phyloP scores from a whole-genome alignment of 345 rosid species.

The Euphorbia pulcherrima region DNA sequence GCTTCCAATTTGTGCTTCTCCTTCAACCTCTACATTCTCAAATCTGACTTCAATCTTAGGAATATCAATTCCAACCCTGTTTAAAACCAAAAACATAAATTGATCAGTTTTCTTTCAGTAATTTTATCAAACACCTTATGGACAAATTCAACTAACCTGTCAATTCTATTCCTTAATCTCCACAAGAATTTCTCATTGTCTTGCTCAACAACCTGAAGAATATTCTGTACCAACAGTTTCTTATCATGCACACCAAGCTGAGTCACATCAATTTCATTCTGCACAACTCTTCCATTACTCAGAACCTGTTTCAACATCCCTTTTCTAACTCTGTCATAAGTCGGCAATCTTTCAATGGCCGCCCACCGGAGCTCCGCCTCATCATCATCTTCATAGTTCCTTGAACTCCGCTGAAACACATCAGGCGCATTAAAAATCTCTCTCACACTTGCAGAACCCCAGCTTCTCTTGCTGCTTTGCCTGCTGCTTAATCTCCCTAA shows the following conservation, averaged over 20 bases:
- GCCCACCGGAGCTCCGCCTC: constrained; percentile 93
- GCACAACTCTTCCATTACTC: constrained; percentile 49
- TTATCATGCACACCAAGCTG: constrained; percentile 54
- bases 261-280: constrained; percentile 54
- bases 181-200: constrained; percentile 69
- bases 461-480: constrained; percentile 4
- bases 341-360: constrained; percentile 83
- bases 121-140: neutral
- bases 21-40: constrained; percentile 54
- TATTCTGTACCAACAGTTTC: constrained; percentile 57
- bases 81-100: neutral
- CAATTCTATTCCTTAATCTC: constrained; percentile 58
- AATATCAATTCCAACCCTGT: constrained; percentile 76
- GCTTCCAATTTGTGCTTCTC: constrained; percentile 73
- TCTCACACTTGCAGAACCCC: constrained; percentile 5
- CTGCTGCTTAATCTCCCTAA: constrained; percentile 3
- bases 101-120: neutral
- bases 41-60: constrained; percentile 78
- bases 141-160: constrained; percentile 37
- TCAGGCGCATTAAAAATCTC: constrained; percentile 1
- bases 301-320: constrained; percentile 57
- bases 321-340: constrained; percentile 68
- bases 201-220: constrained; percentile 63
- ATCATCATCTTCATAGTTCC: constrained; percentile 43
- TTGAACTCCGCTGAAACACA: constrained; percentile 36